Conservation (phyloP, 2,329 filamentous ascomycete species). For the Daldinia sp. region DNA sequence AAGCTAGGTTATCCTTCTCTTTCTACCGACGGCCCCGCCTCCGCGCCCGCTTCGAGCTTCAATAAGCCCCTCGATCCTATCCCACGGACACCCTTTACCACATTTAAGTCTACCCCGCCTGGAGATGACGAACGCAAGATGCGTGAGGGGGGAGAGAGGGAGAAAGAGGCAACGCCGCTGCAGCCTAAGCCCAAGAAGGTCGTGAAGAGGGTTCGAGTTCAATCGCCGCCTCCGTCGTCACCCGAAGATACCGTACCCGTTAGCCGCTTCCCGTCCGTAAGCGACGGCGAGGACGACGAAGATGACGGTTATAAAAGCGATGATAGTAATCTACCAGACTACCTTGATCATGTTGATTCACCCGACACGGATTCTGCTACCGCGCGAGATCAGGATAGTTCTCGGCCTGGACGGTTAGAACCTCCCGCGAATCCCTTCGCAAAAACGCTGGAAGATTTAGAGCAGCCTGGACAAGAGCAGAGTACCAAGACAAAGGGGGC, state of each 20-base stretch:
- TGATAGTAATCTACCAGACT: conserved; percentile 41
- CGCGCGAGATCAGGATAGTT: conserved; percentile 26
- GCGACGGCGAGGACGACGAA: conserved; percentile 42
- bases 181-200: conserved; percentile 56
- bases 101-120: conserved; percentile 47
- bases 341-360: conserved; percentile 40
- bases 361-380: conserved; percentile 35
- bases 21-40: conserved; percentile 32
- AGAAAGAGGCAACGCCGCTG: conserved; percentile 45
- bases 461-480: conserved; percentile 48
- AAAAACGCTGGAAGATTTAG: conserved; percentile 62
- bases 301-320: conserved; percentile 23
- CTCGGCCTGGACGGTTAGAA: conserved; percentile 37
- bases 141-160: conserved; percentile 21
- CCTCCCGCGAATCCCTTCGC: conserved; percentile 64
- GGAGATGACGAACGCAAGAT: conserved; percentile 43
- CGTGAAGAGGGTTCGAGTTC: conserved; percentile 72
- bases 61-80: conserved; percentile 25
- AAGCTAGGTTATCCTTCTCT: conserved; percentile 44
- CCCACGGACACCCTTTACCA: conserved; percentile 42
- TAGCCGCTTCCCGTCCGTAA: conserved; percentile 36
- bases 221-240: conserved; percentile 69
- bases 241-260: conserved; percentile 58
- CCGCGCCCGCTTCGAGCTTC: conserved; percentile 27
- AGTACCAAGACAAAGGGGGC: conserved; percentile 53